Conservation (phyloP, 202 grass and related monocot genomes). For the Schoenoplectus tabernaemontani region DNA sequence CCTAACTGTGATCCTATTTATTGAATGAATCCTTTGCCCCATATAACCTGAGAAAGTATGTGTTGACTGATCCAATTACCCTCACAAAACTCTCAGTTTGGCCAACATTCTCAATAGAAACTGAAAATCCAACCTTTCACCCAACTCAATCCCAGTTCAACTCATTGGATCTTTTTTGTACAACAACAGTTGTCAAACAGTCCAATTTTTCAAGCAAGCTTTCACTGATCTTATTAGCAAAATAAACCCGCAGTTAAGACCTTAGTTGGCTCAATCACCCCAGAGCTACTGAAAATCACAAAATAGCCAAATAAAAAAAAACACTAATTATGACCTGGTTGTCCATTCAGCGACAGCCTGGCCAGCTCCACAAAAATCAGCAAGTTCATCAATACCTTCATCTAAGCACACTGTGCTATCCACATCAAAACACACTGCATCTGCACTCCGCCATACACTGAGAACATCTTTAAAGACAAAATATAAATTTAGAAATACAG, state of each 20-base stretch:
- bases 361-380: constrained; percentile 78
- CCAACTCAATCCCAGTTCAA: not conserved
- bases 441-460: constrained; percentile 42
- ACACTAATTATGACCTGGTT: constrained; percentile 28
- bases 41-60: not conserved
- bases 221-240: not conserved
- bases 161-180: not conserved
- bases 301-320: not conserved
- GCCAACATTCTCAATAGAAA: not conserved
- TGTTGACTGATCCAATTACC: not conserved
- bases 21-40: not conserved
- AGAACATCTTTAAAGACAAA: constrained; percentile 37
- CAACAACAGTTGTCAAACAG: not conserved
- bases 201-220: not conserved
- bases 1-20: not conserved
- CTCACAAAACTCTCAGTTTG: not conserved
- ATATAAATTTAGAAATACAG: not conserved
- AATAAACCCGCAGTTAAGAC: not conserved
- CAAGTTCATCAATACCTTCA: constrained; percentile 93
- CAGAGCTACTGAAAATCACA: not conserved
- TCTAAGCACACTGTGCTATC: constrained; percentile 91
- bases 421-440: constrained; percentile 84
- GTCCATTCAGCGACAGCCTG: constrained; percentile 90
- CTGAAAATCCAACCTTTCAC: not conserved
- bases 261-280: not conserved